A percentile compares a stretch with the other conserved stretches of the same genome.
Conservation (phyloP, 2,329 filamentous ascomycete species). For the Verticillium dahliae region DNA sequence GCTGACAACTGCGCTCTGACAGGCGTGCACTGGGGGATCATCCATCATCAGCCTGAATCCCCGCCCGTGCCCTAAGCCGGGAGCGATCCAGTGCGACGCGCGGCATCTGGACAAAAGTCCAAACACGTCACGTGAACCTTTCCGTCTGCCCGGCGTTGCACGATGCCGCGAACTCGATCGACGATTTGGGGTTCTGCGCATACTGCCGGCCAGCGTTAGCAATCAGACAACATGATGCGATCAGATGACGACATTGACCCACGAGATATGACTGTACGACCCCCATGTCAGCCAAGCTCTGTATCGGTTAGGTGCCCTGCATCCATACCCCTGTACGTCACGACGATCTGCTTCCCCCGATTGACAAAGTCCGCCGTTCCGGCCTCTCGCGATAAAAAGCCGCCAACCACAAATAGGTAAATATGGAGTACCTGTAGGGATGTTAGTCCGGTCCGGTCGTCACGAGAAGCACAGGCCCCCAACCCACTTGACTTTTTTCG, state of each 20-base stretch:
- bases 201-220: no score
- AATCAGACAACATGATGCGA: no score
- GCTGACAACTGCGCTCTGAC: no score
- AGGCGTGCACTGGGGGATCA: constrained; percentile 11
- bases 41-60: no score
- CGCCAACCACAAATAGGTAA: background rate
- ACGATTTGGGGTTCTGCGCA: background rate
- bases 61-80: background rate
- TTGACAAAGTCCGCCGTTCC: background rate
- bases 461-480: no score
- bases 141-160: background rate
- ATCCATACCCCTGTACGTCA: background rate
- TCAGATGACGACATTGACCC: no score
- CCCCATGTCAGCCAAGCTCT: no score
- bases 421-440: background rate
- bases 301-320: no score
- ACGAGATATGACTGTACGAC: no score
- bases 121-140: background rate
- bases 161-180: background rate
- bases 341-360: background rate
- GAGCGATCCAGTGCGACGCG: background rate
- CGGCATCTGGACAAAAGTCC: background rate
- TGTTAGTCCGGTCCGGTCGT: no score
- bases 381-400: background rate
- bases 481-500: background rate